Conservation (phyloP, 148 eudicot species). For the Amaranthus cruentus region DNA sequence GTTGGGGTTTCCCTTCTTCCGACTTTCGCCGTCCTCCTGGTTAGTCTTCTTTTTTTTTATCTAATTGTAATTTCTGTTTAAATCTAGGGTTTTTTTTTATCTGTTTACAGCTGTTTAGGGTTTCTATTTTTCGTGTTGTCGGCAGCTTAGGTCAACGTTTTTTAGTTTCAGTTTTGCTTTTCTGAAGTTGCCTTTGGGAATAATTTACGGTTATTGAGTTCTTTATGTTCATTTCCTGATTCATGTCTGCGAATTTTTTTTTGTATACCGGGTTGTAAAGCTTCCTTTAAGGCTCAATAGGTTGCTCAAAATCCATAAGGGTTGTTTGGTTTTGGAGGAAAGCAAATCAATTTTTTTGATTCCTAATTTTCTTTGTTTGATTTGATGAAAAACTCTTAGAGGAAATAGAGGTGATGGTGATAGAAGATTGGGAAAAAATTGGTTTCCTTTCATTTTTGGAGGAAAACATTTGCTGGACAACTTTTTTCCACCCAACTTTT, state of each 20-base stretch:
- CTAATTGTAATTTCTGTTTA: neutral
- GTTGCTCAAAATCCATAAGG: neutral
- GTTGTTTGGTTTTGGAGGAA: neutral
- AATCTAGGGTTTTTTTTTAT: conserved; percentile 2
- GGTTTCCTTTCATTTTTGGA: too few relatives aligned
- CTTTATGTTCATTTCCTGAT: neutral
- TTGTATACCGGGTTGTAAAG: neutral
- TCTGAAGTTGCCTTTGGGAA: neutral
- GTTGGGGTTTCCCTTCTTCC: conserved; percentile 36
- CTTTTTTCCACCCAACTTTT: too few relatives aligned
- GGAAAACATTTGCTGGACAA: too few relatives aligned
- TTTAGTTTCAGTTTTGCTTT: neutral
- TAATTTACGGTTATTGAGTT: neutral
- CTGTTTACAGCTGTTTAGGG: conserved; percentile 1
- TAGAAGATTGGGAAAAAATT: too few relatives aligned
- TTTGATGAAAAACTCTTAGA: too few relatives aligned
- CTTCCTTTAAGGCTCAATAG: neutral
- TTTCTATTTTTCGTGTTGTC: neutral
- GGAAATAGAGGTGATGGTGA: too few relatives aligned
- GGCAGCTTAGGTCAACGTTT: conserved; percentile 22
- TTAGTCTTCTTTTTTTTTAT: conserved; percentile 18
- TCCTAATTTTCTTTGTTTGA: too few relatives aligned
- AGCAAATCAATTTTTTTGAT: too few relatives aligned
- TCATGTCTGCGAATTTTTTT: neutral
- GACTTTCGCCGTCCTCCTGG: conserved; percentile 46